Conservation (phyloP, 2,329 filamentous ascomycete genomes). For the Acrocalymma vagum region DNA sequence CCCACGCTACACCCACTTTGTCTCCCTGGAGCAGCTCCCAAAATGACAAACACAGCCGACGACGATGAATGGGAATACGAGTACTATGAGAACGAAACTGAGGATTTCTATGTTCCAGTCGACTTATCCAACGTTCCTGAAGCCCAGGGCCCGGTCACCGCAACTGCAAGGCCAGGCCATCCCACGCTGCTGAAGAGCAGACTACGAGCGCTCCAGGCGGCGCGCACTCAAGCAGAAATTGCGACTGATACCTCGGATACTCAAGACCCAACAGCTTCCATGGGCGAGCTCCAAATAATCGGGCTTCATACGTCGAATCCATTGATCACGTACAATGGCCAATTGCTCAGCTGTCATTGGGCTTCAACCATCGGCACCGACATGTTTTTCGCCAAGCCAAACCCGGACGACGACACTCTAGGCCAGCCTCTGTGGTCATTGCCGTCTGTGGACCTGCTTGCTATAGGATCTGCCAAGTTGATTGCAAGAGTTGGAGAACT, state of each 20-base stretch:
- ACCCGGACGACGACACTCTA: conserved; percentile 28
- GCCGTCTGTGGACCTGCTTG: conserved; percentile 73
- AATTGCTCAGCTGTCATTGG: conserved; percentile 84
- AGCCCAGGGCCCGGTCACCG: conserved; percentile 23
- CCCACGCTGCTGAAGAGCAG: conserved; percentile 37
- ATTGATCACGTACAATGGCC: conserved; percentile 79
- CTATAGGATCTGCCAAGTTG: conserved; percentile 74
- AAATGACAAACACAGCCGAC: conserved; percentile 32
- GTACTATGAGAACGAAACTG: conserved; percentile 62
- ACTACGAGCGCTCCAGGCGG: conserved; percentile 35
- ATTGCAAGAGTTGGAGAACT: conserved; percentile 72
- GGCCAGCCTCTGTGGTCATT: conserved; percentile 57
- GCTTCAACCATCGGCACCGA: conserved; percentile 85
- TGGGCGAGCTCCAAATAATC: conserved; percentile 75
- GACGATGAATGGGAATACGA: conserved; percentile 70
- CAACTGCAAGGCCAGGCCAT: conserved; percentile 27
- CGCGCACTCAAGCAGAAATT: conserved; percentile 23
- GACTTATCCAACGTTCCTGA: conserved; percentile 59
- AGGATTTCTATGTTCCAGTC: conserved; percentile 68
- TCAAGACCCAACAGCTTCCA: conserved; percentile 20
- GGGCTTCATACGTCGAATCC: conserved; percentile 81
- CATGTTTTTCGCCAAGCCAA: conserved; percentile 68
- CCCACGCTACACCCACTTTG: not conserved
- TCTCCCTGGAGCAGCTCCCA: conserved; percentile 2
- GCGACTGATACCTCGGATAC: conserved; percentile 14